Evolutionary conservation across 805 yeast species (phyloP).

Genomic region (Pichia deserticola): DNA sequence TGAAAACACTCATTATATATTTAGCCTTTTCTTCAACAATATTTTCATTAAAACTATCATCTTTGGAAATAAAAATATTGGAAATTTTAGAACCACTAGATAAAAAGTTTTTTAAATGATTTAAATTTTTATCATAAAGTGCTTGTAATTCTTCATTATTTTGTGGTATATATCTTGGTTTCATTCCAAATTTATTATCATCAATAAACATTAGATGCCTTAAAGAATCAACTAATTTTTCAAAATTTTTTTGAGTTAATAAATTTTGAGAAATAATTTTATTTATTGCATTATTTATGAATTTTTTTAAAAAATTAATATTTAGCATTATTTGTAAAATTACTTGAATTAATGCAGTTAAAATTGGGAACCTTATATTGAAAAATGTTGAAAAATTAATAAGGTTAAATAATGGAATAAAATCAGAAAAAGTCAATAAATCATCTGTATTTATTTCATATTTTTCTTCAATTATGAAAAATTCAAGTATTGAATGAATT

Average conservation of each 20-base stretch:
- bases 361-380: constrained; percentile 5
- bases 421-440: constrained; percentile 6
- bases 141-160: constrained; percentile 21
- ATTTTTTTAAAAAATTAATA: neutral
- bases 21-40: constrained; percentile 1
- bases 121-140: constrained; percentile 10
- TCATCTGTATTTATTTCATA: neutral
- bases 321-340: neutral
- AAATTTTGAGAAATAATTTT: constrained; percentile 20
- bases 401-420: constrained; percentile 6
- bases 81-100: neutral
- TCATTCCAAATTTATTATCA: constrained; percentile 21
- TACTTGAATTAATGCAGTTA: constrained; percentile 4
- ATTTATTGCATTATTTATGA: constrained; percentile 19
- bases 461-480: neutral
- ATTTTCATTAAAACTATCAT: neutral
- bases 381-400: neutral
- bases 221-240: constrained; percentile 11
- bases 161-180: constrained; percentile 25
- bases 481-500: neutral
- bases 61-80: neutral
- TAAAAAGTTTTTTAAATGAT: constrained; percentile 4
- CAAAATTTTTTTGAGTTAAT: constrained; percentile 14
- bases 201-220: constrained; percentile 25
- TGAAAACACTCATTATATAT: constrained; percentile 1